These are phyloP conservation scores for Alternaria incomplexa DNA, from an alignment of 2,329 filamentous ascomycete genomes.

Conservation along the genomic window DNA sequence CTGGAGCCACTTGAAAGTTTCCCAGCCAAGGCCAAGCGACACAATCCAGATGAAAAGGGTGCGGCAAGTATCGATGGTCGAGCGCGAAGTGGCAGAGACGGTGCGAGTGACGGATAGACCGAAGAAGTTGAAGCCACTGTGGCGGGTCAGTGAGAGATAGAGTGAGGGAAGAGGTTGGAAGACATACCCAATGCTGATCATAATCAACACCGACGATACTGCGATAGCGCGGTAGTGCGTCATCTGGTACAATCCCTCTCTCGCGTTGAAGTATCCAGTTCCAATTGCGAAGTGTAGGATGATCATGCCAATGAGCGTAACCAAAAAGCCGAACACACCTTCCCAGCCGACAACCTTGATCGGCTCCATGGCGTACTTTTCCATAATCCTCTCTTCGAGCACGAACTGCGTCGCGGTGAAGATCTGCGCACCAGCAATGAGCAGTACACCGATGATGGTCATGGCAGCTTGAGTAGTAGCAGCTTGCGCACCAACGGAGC, in stretches of 20 bases:
- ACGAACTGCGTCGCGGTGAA: constrained; percentile 98
- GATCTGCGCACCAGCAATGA: constrained; percentile 94
- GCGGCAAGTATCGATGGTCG: constrained; percentile 95
- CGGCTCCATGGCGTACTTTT: constrained; percentile 79
- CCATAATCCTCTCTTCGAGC: constrained; percentile 90
- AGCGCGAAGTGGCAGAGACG: constrained; percentile 90
- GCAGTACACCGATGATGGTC: constrained; percentile 80
- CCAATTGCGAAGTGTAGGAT: constrained; percentile 80
- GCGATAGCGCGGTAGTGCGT: constrained; percentile 72
- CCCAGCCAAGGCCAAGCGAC: constrained; percentile 91
- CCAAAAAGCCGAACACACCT: constrained; percentile 84
- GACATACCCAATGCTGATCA: constrained; percentile 93
- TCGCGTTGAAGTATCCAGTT: constrained; percentile 86
- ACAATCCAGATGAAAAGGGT: constrained; percentile 99
- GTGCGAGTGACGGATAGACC: constrained; percentile 88
- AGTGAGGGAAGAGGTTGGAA: constrained; percentile 3
- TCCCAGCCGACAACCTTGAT: constrained; percentile 96
- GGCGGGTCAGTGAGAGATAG: constrained; percentile 14
- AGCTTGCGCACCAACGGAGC: constrained; percentile 39
- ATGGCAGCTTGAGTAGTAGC: constrained; percentile 65
- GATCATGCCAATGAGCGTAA: constrained; percentile 80
- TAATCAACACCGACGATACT: constrained; percentile 83
- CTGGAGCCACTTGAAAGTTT: constrained; percentile 97
- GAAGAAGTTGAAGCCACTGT: constrained; percentile 97
- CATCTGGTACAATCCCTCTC: constrained; percentile 84